A percentile compares a stretch with the other conserved stretches of the same genome.
phyloP scores from a whole-genome alignment of 306 rosid species.

The Malus fusca region DNA sequence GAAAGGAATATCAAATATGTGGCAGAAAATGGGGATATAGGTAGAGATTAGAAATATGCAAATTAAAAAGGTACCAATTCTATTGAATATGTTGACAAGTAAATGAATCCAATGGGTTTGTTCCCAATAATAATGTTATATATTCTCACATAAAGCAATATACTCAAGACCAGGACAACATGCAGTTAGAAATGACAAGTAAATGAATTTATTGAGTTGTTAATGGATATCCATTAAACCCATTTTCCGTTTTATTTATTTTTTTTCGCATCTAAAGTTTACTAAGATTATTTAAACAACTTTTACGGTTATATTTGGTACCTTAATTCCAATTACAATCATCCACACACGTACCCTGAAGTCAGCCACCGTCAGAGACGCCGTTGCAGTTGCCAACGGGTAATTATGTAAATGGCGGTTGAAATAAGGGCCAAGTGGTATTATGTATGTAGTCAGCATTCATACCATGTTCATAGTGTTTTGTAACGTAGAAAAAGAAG shows the following conservation, averaged over 20 bases:
- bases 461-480: background rate
- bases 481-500: background rate
- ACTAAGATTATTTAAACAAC: too few species aligned
- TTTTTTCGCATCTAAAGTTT: too few species aligned
- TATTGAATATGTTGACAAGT: background rate
- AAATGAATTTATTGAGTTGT: too few species aligned
- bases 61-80: background rate
- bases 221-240: too few species aligned
- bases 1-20: background rate
- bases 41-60: background rate
- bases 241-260: too few species aligned
- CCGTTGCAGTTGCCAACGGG: too few species aligned
- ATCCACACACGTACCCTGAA: too few species aligned
- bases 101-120: background rate
- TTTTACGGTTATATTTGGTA: too few species aligned
- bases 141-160: background rate
- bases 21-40: background rate
- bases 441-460: background rate
- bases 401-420: background rate
- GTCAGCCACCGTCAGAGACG: too few species aligned
- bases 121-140: background rate
- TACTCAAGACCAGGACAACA: background rate
- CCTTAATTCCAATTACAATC: too few species aligned
- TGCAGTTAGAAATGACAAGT: background rate
- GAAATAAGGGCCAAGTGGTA: background rate